A percentile compares a stretch with the other conserved stretches of the same genome.
Conservation (phyloP, 2,329 filamentous ascomycete species). For the Ceratocystis papillata region DNA sequence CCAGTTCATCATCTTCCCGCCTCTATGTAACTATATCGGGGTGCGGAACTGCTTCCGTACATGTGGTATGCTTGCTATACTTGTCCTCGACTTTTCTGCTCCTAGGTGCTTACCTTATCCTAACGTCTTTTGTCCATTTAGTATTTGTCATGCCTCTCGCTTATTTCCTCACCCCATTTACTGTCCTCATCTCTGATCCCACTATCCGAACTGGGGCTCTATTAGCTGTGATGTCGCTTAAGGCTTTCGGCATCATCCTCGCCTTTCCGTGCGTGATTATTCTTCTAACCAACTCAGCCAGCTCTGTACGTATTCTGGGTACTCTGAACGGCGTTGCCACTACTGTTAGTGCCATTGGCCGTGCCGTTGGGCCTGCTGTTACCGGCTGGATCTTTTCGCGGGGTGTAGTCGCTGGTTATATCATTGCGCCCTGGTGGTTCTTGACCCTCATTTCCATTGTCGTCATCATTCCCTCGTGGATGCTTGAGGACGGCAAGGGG, state of each 20-base stretch:
- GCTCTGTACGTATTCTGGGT: slow-evolving; percentile 63
- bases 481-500: slow-evolving; percentile 64
- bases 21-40: slow-evolving; percentile 60
- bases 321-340: slow-evolving; percentile 89
- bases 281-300: slow-evolving; percentile 75
- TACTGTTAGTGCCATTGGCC: slow-evolving; percentile 65
- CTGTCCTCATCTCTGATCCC: slow-evolving; percentile 47
- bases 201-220: slow-evolving; percentile 49
- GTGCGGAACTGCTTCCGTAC: slow-evolving; percentile 61
- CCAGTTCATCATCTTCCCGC: slow-evolving; percentile 79
- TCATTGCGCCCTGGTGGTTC: slow-evolving; percentile 72
- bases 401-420: slow-evolving; percentile 64
- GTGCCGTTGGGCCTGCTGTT: slow-evolving; percentile 66
- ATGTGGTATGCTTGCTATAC: slow-evolving; percentile 37
- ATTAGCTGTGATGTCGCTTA: slow-evolving; percentile 57
- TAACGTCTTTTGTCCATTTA: slow-evolving; percentile 25
- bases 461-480: slow-evolving; percentile 61
- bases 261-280: slow-evolving; percentile 86
- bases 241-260: slow-evolving; percentile 67
- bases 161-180: slow-evolving; percentile 75
- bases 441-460: slow-evolving; percentile 53
- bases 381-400: slow-evolving; percentile 62
- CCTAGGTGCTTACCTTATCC: not conserved
- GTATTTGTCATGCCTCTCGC: slow-evolving; percentile 59
- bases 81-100: not conserved